Evolutionary conservation across 2,329 filamentous ascomycete genomes (phyloP).

Genomic region (Penicillium sp.): DNA sequence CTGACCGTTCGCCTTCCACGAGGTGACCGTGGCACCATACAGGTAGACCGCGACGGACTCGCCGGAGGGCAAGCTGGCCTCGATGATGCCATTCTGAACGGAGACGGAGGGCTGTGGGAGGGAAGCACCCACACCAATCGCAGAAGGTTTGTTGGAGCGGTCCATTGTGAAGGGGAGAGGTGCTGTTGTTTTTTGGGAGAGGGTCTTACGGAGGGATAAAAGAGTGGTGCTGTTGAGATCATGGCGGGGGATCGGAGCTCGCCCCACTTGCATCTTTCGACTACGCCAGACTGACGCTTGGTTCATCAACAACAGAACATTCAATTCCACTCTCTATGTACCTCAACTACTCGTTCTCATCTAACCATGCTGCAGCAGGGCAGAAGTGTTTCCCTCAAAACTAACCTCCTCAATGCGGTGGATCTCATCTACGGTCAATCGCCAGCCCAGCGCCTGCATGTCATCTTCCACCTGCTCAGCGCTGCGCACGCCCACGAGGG

Average conservation of each 20-base stretch:
- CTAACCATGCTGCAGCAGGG: conserved; percentile 49
- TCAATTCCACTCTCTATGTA: background rate
- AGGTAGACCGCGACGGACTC: conserved; percentile 84
- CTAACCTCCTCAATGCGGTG: conserved; percentile 44
- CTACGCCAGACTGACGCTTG: background rate
- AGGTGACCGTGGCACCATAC: conserved; percentile 89
- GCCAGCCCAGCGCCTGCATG: conserved; percentile 46
- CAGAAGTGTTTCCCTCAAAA: conserved; percentile 43
- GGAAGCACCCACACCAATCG: conserved; percentile 72
- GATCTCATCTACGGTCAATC: conserved; percentile 46
- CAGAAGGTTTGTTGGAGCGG: conserved; percentile 78
- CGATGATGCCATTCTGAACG: conserved; percentile 71
- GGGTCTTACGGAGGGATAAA: background rate
- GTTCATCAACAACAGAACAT: background rate
- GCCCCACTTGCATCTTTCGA: conserved; percentile 2
- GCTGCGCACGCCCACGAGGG: conserved; percentile 47
- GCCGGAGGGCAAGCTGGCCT: conserved; percentile 79
- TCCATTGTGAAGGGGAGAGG: conserved; percentile 58
- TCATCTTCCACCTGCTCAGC: conserved; percentile 45
- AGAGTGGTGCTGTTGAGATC: conserved; percentile 6
- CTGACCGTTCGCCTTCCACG: conserved; percentile 79
- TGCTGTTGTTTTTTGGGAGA: conserved; percentile 1
- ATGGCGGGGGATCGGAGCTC: conserved; percentile 18
- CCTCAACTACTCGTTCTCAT: background rate
- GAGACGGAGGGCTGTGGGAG: conserved; percentile 76